These are phyloP conservation scores for Venturiaceae sp. DNA, from an alignment of 2,329 filamentous ascomycete genomes.

Conservation along the genomic window DNA sequence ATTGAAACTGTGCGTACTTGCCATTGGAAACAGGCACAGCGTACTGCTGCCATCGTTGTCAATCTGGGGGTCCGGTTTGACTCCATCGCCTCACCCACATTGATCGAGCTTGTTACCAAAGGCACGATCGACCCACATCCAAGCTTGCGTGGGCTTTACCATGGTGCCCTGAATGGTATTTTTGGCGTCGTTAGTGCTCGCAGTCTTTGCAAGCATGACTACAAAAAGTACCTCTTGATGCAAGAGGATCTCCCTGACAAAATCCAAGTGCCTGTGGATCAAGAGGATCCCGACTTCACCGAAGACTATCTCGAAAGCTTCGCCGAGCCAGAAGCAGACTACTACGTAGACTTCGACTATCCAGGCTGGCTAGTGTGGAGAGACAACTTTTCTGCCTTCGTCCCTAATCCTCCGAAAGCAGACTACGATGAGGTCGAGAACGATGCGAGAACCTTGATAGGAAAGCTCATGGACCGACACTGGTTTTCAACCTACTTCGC, in stretches of 20 bases:
- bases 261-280: slow-evolving; percentile 56
- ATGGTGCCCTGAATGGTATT: slow-evolving; percentile 62
- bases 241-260: slow-evolving; percentile 71
- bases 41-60: slow-evolving; percentile 82
- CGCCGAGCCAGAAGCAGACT: slow-evolving; percentile 66
- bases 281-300: slow-evolving; percentile 68
- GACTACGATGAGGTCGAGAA: slow-evolving; percentile 75
- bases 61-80: slow-evolving; percentile 91
- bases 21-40: slow-evolving; percentile 93
- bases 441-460: slow-evolving; percentile 67
- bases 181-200: slow-evolving; percentile 85
- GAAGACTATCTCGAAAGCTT: slow-evolving; percentile 69
- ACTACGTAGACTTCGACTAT: slow-evolving; percentile 85
- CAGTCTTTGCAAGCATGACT: slow-evolving; percentile 76
- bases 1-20: slow-evolving; percentile 66
- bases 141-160: slow-evolving; percentile 69
- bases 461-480: slow-evolving; percentile 64
- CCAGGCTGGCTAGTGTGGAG: slow-evolving; percentile 97
- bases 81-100: slow-evolving; percentile 67
- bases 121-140: slow-evolving; percentile 90
- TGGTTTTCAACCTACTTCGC: slow-evolving; percentile 87
- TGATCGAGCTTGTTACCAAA: slow-evolving; percentile 72
- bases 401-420: slow-evolving; percentile 59
- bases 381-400: slow-evolving; percentile 72
- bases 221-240: slow-evolving; percentile 76